phyloP scores from a whole-genome alignment of 1,139 yeast species.

The Geotrichum fermentans region DNA sequence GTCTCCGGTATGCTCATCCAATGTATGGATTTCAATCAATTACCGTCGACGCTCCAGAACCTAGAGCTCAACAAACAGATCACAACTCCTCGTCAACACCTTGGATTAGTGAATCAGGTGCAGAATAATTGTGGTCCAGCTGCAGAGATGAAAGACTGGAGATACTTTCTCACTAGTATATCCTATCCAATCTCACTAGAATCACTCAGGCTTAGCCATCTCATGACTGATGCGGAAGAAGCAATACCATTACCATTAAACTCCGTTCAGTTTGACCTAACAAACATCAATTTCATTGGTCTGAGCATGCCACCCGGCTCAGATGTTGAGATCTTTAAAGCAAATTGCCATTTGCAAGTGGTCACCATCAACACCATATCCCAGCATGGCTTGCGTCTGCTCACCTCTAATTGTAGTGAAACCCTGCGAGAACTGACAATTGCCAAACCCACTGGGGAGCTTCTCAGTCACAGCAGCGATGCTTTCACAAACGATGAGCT shows the following conservation, averaged over 20 bases:
- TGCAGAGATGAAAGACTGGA: not conserved
- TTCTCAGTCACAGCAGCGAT: not conserved
- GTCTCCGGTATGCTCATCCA: conserved; percentile 8
- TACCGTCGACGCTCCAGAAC: conserved; percentile 2
- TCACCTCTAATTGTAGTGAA: not conserved
- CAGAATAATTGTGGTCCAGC: not conserved
- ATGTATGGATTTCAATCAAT: not conserved
- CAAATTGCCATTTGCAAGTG: not conserved
- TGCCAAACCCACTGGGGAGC: not conserved
- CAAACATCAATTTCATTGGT: conserved; percentile 4
- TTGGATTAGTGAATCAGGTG: not conserved
- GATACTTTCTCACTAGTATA: not conserved
- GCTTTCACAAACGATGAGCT: not conserved
- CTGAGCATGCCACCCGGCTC: conserved; percentile 5
- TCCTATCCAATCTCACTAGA: not conserved
- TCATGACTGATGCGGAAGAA: not conserved
- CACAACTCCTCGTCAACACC: not conserved
- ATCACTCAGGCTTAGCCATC: conserved; percentile 6
- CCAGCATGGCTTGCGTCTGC: not conserved
- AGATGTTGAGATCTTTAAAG: conserved; percentile 1
- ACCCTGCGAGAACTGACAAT: conserved; percentile 5
- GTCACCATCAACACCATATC: conserved; percentile 8
- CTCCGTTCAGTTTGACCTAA: not conserved
- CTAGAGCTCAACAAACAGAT: conserved; percentile 7
- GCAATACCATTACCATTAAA: not conserved